phyloP scores from a whole-genome alignment of 306 rosid genomes.

The Dalbergia cultrata region DNA sequence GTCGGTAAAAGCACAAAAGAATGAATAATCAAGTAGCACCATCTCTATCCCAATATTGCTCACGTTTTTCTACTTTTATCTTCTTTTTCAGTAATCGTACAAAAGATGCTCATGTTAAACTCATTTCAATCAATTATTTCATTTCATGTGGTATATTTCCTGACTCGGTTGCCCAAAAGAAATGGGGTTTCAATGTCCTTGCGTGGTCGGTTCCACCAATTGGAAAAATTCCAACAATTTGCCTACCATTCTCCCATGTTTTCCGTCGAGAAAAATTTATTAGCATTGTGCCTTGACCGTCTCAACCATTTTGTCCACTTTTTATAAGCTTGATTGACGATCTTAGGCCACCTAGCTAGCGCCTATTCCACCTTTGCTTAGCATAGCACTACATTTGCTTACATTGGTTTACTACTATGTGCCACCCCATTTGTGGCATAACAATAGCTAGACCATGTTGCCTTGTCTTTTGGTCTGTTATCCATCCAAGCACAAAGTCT shows the following conservation, averaged over 20 bases:
- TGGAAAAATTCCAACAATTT: slow-evolving; percentile 27
- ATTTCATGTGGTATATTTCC: slow-evolving; percentile 29
- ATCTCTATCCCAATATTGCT: neutral
- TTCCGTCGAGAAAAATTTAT: neutral
- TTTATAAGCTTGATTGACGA: slow-evolving; percentile 9
- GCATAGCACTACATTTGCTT: slow-evolving; percentile 18
- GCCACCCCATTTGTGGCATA: slow-evolving; percentile 35
- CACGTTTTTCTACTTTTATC: too few relatives aligned
- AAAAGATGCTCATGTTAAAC: neutral
- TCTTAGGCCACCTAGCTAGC: neutral
- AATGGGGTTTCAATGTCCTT: slow-evolving; percentile 6
- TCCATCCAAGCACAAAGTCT: slow-evolving; percentile 6
- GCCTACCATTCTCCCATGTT: slow-evolving; percentile 18
- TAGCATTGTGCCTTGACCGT: slow-evolving; percentile 14
- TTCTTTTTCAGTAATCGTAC: neutral
- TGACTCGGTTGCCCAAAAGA: neutral
- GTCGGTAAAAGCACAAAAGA: too few relatives aligned
- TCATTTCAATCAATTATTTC: slow-evolving; percentile 11
- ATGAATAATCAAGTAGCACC: too few relatives aligned
- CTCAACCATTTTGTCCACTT: slow-evolving; percentile 1
- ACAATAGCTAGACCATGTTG: slow-evolving; percentile 19
- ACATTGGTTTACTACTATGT: slow-evolving; percentile 29
- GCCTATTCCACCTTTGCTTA: neutral
- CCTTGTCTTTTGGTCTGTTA: slow-evolving; percentile 39
- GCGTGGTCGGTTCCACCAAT: slow-evolving; percentile 15